Percentiles rank a stretch among this genome's conserved stretches.
Evolutionary conservation across 768 basidiomycete species (phyloP).

Genomic region (Leccinum pellstonianum): DNA sequence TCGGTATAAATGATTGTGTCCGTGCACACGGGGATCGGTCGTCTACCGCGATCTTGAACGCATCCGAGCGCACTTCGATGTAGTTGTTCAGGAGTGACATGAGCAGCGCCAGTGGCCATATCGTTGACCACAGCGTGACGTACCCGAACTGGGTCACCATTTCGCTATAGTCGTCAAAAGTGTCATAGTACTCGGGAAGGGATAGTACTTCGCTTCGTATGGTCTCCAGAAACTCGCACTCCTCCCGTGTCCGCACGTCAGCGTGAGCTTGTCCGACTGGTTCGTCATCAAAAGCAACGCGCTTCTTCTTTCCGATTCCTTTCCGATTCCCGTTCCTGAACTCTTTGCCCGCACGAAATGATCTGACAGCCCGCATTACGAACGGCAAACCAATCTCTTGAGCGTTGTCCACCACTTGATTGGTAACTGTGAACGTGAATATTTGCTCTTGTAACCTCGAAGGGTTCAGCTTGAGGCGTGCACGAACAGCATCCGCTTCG

Average conservation of each 20-base stretch:
- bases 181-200: constrained; percentile 68
- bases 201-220: constrained; percentile 69
- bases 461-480: constrained; percentile 60
- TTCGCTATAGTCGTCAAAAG: constrained; percentile 90
- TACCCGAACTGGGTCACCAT: constrained; percentile 98
- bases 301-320: constrained; percentile 50
- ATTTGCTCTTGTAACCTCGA: constrained; percentile 83
- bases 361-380: constrained; percentile 56
- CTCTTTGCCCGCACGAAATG: constrained; percentile 47
- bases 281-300: constrained; percentile 73
- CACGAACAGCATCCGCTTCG: constrained; percentile 50
- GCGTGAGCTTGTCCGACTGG: constrained; percentile 28
- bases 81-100: constrained; percentile 92
- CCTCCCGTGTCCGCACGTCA: constrained; percentile 47
- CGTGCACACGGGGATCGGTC: constrained; percentile 80
- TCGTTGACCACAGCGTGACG: constrained; percentile 86
- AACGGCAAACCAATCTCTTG: constrained; percentile 82
- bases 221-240: constrained; percentile 75
- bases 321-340: constrained; percentile 26
- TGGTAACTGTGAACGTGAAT: constrained; percentile 90
- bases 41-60: constrained; percentile 89
- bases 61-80: constrained; percentile 91
- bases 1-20: constrained; percentile 58
- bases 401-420: constrained; percentile 78
- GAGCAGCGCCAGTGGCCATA: constrained; percentile 90